Evolutionary conservation across 192 early-diverging fungal species (phyloP), one percentile per base, ranked within the genome.

Genomic region (Oehlia diaphana): DNA sequence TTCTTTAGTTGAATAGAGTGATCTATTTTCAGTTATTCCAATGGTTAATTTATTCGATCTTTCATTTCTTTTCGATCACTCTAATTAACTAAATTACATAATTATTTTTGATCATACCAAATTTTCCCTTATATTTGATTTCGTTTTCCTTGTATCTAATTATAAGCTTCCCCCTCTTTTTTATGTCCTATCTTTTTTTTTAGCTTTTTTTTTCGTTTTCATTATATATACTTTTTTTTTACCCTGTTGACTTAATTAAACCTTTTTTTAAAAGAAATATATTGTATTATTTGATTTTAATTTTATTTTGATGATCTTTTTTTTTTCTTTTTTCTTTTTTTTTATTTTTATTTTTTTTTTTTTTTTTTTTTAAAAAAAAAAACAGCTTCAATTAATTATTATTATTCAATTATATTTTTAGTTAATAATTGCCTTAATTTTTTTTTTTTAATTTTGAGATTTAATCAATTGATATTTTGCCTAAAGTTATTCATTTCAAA

Each of bases 141-240:
- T 70, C 68, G 68, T 70, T 70, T 33, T 70, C 33, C 68, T 70
- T 70, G 68, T 70, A 70, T 70, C 68, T 44, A 70, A 70, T 70
- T 70, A 23, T 70, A 39, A 44, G 8, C 6, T 10, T 39, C 2
- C 39, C 68, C 35, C 21, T 19, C 44, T 19, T 58, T 58, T 58
- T 70, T 44, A 9, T 21, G 3, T 2, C 19, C 5, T 2, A 39
- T 9, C 16, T 69, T 69, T 35, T n/a, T 37, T 37, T 70, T 70
- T 33, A 1, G 19, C 26, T 26, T 26, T 26, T 26, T n/a, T 26
- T 26, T 26, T 26, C 37, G 21, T 69, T 39, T 69, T 21, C 37
- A 37, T 2, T 70, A 70, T 70, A 70, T 23, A 70, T 70, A 70
- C n/a, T 44, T 70, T 44, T 70, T 70, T n/a, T 31, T 9, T 70